Evolutionary conservation across 495 filamentous ascomycete species (phyloP), one percentile per base, ranked within the genome.

Genomic region (Paragyromitra xinjiangensis): DNA sequence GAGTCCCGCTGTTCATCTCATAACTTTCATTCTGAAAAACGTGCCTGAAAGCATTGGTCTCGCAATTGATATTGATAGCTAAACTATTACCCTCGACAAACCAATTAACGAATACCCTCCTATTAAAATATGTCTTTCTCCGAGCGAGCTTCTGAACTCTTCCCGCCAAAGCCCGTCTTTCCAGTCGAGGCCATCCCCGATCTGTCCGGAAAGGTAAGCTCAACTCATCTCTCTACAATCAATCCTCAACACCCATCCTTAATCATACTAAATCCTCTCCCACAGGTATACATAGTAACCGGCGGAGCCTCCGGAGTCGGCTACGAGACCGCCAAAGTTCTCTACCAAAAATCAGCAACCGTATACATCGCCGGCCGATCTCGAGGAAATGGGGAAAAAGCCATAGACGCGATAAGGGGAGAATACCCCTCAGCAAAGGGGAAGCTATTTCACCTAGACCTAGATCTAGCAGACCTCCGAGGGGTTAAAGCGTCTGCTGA

Each of bases 391-490:
- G 84, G 83, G 16, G 53, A 78, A 24, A 48, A 67, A 8, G 84
- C 83, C 3, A 87, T 88, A 6, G 44, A 65, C 6, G 50, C 78
- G 11, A 85, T 87, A 48, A 81, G 84, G 59, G 62, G 76, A 19
- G 58, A 53, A 19, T 45, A 14, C n/a, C 26, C 75, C 0, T 37
- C 62, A 14, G 37, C 75, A 37, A 59, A 58, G 4, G 85, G 85
- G 11, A 58, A 81, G 5, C 44, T 90, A 4, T 62, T 84, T 0
- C 87, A 84, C 71, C 84, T 88, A 0, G 64, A 77, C 7, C 79
- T 90, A 7, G 78, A 85, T 6, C 85, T 90, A 2, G 79, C 83
- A 26, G 86, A 90, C 73, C 84, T 90, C 7, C 78, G 76, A 9
- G 86, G 84, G 9, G 88, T 90, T 78, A 86, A 86, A 70, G 50